These are phyloP conservation scores for Corynascus novoguineensis DNA, from an alignment of 495 filamentous ascomycete genomes.

Conservation along the genomic window DNA sequence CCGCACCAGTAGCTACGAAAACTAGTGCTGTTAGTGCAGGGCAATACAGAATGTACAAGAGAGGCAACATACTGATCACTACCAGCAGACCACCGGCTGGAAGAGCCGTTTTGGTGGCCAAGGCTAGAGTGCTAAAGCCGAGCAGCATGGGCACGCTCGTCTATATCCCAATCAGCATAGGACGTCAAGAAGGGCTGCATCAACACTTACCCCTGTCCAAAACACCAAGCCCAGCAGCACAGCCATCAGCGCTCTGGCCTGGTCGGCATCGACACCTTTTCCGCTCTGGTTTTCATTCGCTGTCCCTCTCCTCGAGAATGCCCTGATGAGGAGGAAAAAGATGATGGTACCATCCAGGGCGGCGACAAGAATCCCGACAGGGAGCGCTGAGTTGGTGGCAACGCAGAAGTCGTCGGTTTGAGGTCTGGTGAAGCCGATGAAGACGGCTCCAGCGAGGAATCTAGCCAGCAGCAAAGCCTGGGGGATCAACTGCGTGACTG, in stretches of 20 bases:
- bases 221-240: conserved; percentile 39
- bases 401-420: conserved; percentile 48
- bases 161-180: conserved; percentile 33
- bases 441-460: conserved; percentile 43
- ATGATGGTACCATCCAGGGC: conserved; percentile 44
- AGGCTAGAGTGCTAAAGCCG: conserved; percentile 36
- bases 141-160: conserved; percentile 46
- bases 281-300: conserved; percentile 18
- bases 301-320: conserved; percentile 29
- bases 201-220: conserved; percentile 44
- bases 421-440: conserved; percentile 45
- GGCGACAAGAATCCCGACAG: conserved; percentile 40
- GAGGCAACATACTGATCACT: conserved; percentile 39
- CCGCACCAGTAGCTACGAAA: conserved; percentile 26
- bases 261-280: conserved; percentile 17
- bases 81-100: conserved; percentile 45
- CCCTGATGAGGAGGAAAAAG: conserved; percentile 31
- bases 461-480: conserved; percentile 42
- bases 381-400: conserved; percentile 40
- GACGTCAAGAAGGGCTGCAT: background rate
- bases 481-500: conserved; percentile 28
- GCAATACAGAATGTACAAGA: background rate
- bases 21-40: conserved; percentile 20
- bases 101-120: conserved; percentile 44
- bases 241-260: conserved; percentile 36